These are phyloP conservation scores for Kodamaea sp. DNA, from an alignment of 1,139 yeast genomes.

Conservation along the genomic window DNA sequence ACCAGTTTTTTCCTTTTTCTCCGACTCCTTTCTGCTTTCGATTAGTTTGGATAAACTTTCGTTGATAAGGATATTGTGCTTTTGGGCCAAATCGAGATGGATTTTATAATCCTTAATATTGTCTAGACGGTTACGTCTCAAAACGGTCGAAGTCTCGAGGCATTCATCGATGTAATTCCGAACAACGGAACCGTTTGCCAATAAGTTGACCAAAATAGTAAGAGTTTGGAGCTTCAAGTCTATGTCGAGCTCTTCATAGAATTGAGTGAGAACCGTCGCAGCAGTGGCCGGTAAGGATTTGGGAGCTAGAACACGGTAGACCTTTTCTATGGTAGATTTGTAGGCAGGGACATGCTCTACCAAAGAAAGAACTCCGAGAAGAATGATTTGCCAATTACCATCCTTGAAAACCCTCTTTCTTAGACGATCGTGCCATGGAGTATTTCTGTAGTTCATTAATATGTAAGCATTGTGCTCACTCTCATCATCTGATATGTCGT, in stretches of 20 bases:
- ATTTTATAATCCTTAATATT: constrained; percentile 60
- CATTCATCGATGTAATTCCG: constrained; percentile 69
- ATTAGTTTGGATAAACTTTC: constrained; percentile 22
- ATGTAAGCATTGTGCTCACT: constrained; percentile 52
- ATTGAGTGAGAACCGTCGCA: constrained; percentile 49
- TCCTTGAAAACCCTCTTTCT: constrained; percentile 74
- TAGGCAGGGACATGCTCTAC: constrained; percentile 62
- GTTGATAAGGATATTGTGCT: constrained; percentile 39
- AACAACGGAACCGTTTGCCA: constrained; percentile 59
- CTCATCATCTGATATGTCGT: constrained; percentile 19
- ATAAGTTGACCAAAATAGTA: constrained; percentile 55
- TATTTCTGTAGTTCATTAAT: constrained; percentile 60
- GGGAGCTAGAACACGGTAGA: constrained; percentile 60
- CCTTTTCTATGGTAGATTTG: constrained; percentile 44
- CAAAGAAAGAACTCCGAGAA: constrained; percentile 69
- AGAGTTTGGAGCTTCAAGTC: constrained; percentile 55
- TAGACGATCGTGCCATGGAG: constrained; percentile 76
- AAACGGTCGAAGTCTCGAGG: constrained; percentile 60
- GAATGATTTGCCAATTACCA: constrained; percentile 81
- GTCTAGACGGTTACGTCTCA: constrained; percentile 72
- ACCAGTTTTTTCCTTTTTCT: background rate
- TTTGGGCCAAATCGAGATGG: constrained; percentile 51
- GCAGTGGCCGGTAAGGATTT: constrained; percentile 50
- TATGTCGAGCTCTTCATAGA: constrained; percentile 48
- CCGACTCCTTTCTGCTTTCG: constrained; percentile 5